Percentiles rank a stretch among this genome's conserved stretches.
phyloP scores from a whole-genome alignment of 2,329 filamentous ascomycete species.

The Rosellinia necatrix region DNA sequence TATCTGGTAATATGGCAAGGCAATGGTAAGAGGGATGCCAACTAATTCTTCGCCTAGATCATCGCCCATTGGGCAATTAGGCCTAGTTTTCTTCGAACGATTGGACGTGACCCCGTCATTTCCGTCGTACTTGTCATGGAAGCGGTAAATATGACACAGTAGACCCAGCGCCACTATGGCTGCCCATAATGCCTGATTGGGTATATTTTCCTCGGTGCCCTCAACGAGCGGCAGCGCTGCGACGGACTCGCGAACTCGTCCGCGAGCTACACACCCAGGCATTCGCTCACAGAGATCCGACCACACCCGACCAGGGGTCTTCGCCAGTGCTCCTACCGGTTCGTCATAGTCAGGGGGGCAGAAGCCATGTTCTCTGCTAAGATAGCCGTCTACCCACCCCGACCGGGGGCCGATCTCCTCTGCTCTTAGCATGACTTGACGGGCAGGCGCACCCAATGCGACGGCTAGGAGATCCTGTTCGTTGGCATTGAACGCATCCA shows the following conservation, averaged over 20 bases:
- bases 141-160: conserved; percentile 58
- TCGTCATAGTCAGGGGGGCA: conserved; percentile 56
- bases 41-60: conserved; percentile 55
- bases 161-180: conserved; percentile 57
- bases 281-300: conserved; percentile 43
- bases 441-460: conserved; percentile 57
- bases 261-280: conserved; percentile 38
- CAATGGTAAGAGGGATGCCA: conserved; percentile 54
- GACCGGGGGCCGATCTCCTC: conserved; percentile 56
- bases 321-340: conserved; percentile 50
- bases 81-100: conserved; percentile 40
- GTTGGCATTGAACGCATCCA: conserved; percentile 53
- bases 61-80: conserved; percentile 50
- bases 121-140: conserved; percentile 57
- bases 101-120: conserved; percentile 52
- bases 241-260: conserved; percentile 55
- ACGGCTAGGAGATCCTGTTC: conserved; percentile 56
- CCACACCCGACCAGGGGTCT: conserved; percentile 58
- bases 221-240: conserved; percentile 54
- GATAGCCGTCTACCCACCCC: conserved; percentile 59
- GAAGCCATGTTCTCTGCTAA: conserved; percentile 57
- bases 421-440: conserved; percentile 57
- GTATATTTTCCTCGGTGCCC: conserved; percentile 54
- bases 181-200: conserved; percentile 57
- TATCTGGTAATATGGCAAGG: conserved; percentile 55